Conservation (phyloP, 2,329 filamentous ascomycete genomes). For the Aspergillus jensenii region DNA sequence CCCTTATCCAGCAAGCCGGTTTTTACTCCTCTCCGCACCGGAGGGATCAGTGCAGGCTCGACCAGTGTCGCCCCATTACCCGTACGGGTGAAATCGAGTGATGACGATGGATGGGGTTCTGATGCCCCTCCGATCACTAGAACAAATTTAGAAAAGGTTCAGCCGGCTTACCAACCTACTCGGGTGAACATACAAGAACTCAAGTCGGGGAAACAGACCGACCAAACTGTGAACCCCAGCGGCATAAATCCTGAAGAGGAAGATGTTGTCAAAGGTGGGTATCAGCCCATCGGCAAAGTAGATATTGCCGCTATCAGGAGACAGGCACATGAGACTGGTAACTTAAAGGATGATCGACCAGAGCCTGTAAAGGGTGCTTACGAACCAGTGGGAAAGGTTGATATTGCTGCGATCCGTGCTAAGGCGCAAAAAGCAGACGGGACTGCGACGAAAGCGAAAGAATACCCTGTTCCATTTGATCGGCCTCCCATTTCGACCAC, state of each 20-base stretch:
- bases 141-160: constrained; percentile 85
- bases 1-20: constrained; percentile 84
- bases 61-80: constrained; percentile 51
- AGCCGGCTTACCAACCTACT: constrained; percentile 88
- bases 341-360: constrained; percentile 70
- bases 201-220: constrained; percentile 64
- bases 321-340: constrained; percentile 63
- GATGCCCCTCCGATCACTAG: constrained; percentile 91
- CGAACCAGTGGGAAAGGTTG: constrained; percentile 92
- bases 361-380: constrained; percentile 88
- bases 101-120: constrained; percentile 89
- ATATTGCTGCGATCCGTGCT: constrained; percentile 90
- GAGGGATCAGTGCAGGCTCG: constrained; percentile 64
- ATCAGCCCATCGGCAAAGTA: constrained; percentile 95
- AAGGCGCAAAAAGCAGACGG: constrained; percentile 67
- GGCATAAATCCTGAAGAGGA: constrained; percentile 54
- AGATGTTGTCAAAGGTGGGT: constrained; percentile 79
- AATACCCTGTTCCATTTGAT: constrained; percentile 48
- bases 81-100: constrained; percentile 53
- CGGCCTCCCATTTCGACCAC: constrained; percentile 49
- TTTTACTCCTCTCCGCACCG: constrained; percentile 73
- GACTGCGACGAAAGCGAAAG: constrained; percentile 22
- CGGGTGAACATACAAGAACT: constrained; percentile 92
- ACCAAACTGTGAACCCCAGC: constrained; percentile 56
- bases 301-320: constrained; percentile 87